A percentile compares a stretch with the other conserved stretches of the same genome.
Evolutionary conservation across 495 filamentous ascomycete genomes (phyloP).

Genomic region (Talaromyces wortmannii): DNA sequence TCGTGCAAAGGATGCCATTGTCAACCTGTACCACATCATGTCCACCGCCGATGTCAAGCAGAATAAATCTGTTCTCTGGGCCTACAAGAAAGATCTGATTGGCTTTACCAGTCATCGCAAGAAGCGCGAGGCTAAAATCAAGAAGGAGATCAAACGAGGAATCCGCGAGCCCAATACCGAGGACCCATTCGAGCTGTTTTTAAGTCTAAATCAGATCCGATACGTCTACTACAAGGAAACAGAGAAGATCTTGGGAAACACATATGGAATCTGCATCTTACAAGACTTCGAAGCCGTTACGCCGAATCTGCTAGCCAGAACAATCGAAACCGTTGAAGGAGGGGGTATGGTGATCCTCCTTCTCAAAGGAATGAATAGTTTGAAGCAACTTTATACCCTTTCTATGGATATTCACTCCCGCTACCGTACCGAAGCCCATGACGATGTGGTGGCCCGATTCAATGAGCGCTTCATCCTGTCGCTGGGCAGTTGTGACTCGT

Average conservation of each 20-base stretch:
- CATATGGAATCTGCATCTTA: slow-evolving; percentile 96
- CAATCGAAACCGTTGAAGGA: slow-evolving; percentile 96
- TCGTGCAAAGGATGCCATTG: slow-evolving; percentile 92
- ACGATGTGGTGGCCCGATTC: slow-evolving; percentile 91
- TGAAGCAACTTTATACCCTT: slow-evolving; percentile 95
- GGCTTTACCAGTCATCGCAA: slow-evolving; percentile 94
- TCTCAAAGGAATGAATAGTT: slow-evolving; percentile 90
- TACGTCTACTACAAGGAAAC: slow-evolving; percentile 99
- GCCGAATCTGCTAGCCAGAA: slow-evolving; percentile 88
- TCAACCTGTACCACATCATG: slow-evolving; percentile 91
- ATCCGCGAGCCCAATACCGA: slow-evolving; percentile 92
- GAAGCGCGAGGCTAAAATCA: slow-evolving; percentile 96
- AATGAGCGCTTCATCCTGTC: slow-evolving; percentile 98
- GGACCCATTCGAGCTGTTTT: slow-evolving; percentile 96
- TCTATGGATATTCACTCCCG: slow-evolving; percentile 98
- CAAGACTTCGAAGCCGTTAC: slow-evolving; percentile 99
- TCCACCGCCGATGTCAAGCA: slow-evolving; percentile 83
- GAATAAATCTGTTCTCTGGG: slow-evolving; percentile 97
- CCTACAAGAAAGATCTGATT: slow-evolving; percentile 97
- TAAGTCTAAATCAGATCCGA: slow-evolving; percentile 91
- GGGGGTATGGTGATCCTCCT: slow-evolving; percentile 87
- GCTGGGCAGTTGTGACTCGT: slow-evolving; percentile 86
- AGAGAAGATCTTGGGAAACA: slow-evolving; percentile 98
- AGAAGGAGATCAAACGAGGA: slow-evolving; percentile 94
- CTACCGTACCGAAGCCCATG: slow-evolving; percentile 94